A percentile compares a stretch with the other conserved stretches of the same genome.
Evolutionary conservation across 2,329 filamentous ascomycete species (phyloP).

Genomic region (Dothistroma septosporum): DNA sequence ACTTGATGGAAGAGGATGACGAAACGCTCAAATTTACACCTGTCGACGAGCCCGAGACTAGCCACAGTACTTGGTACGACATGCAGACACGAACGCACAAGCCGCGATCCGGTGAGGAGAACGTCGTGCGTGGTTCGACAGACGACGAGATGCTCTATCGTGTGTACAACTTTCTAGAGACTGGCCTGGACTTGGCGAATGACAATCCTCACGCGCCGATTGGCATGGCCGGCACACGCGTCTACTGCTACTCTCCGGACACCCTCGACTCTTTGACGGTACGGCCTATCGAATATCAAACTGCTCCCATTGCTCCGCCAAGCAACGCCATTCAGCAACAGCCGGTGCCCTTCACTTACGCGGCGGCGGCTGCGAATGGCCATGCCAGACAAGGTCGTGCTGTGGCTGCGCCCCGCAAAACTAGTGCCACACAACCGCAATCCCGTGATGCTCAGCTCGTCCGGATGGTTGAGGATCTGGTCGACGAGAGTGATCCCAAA

Average conservation of each 20-base stretch:
- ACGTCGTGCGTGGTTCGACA: slow-evolving; percentile 51
- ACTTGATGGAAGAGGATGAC: slow-evolving; percentile 65
- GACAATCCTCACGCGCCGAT: slow-evolving; percentile 39
- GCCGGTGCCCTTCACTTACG: slow-evolving; percentile 32
- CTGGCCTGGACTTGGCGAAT: slow-evolving; percentile 56
- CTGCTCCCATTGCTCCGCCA: slow-evolving; percentile 32
- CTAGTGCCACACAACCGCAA: slow-evolving; percentile 13
- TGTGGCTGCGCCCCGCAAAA: slow-evolving; percentile 12
- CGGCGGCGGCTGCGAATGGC: slow-evolving; percentile 26
- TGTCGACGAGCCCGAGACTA: slow-evolving; percentile 41
- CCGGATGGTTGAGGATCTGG: slow-evolving; percentile 56
- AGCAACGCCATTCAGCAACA: slow-evolving; percentile 9
- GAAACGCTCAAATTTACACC: slow-evolving; percentile 64
- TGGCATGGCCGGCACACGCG: slow-evolving; percentile 22
- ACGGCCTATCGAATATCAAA: slow-evolving; percentile 44
- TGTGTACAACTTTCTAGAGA: slow-evolving; percentile 59
- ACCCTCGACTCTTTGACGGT: slow-evolving; percentile 25
- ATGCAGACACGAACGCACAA: slow-evolving; percentile 45
- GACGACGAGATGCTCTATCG: slow-evolving; percentile 65
- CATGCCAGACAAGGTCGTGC: slow-evolving; percentile 18
- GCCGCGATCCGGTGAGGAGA: slow-evolving; percentile 49
- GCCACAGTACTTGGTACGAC: slow-evolving; percentile 50
- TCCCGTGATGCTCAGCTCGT: slow-evolving; percentile 48
- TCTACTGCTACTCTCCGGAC: slow-evolving; percentile 23
- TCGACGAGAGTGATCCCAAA: slow-evolving; percentile 46